A percentile compares a stretch with the other conserved stretches of the same genome.
Conservation (phyloP, 331 rosid species). For the Acacia concinna region DNA sequence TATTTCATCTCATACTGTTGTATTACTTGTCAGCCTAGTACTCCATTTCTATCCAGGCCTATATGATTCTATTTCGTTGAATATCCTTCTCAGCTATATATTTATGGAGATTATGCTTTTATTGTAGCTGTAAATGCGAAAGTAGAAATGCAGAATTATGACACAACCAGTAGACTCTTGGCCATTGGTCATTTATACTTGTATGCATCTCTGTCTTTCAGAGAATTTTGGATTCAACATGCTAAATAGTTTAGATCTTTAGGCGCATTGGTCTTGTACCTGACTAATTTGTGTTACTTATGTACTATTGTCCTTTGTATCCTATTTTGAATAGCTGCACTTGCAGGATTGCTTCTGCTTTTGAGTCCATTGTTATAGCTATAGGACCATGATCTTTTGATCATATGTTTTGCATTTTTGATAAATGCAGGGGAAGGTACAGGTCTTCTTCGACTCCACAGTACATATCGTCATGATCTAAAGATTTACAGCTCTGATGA, state of each 20-base stretch:
- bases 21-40: background rate
- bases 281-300: background rate
- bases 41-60: too few species aligned
- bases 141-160: background rate
- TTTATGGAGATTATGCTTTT: background rate
- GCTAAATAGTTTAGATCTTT: background rate
- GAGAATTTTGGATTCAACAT: background rate
- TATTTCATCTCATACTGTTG: background rate
- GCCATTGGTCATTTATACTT: background rate
- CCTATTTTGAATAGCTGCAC: background rate
- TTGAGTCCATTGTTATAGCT: background rate
- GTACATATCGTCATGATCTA: slow-evolving; percentile 96
- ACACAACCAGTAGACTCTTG: background rate
- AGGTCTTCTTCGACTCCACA: slow-evolving; percentile 96
- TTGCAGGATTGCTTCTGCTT: background rate
- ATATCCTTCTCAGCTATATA: too few species aligned
- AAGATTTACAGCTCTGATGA: slow-evolving; percentile 99
- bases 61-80: too few species aligned
- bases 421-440: slow-evolving; percentile 87
- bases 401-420: background rate
- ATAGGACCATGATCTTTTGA: background rate
- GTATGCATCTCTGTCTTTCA: background rate
- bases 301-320: background rate
- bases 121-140: background rate
- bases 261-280: background rate